These are phyloP conservation scores for Penicillium aurantiogriseum DNA, from an alignment of 2,329 filamentous ascomycete genomes.

Conservation along the genomic window DNA sequence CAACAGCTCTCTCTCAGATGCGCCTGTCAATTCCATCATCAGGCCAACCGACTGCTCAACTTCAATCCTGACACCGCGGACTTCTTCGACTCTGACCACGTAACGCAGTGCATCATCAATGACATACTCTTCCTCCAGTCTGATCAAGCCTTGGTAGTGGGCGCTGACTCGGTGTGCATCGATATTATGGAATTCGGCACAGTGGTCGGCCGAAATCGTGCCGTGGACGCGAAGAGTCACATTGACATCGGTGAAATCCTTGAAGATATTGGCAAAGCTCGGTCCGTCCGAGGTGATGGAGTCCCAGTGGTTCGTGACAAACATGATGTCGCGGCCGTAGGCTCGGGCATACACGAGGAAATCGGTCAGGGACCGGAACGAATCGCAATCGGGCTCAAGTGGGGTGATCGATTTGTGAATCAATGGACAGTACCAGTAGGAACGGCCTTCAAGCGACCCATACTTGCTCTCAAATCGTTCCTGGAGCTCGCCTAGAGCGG, in stretches of 20 bases:
- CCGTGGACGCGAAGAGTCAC: not conserved
- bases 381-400: not conserved
- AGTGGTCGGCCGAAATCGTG: not conserved
- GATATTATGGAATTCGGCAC: not conserved
- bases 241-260: not conserved
- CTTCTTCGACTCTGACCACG: not conserved
- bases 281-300: not conserved
- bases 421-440: conserved; percentile 1
- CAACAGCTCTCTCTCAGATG: not conserved
- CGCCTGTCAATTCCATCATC: not conserved
- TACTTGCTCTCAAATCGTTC: not conserved
- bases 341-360: not conserved
- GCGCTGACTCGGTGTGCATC: not conserved
- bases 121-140: not conserved
- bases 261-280: not conserved
- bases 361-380: not conserved
- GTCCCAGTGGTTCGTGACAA: not conserved
- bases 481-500: not conserved
- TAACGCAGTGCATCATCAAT: not conserved
- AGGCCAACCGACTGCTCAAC: not conserved
- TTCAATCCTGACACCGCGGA: not conserved
- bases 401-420: not conserved
- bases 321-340: not conserved
- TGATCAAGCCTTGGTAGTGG: not conserved
- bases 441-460: not conserved